These are phyloP conservation scores for Peronospora belbahrii DNA, from an alignment of 352 stramenopile species.

Conservation along the genomic window DNA sequence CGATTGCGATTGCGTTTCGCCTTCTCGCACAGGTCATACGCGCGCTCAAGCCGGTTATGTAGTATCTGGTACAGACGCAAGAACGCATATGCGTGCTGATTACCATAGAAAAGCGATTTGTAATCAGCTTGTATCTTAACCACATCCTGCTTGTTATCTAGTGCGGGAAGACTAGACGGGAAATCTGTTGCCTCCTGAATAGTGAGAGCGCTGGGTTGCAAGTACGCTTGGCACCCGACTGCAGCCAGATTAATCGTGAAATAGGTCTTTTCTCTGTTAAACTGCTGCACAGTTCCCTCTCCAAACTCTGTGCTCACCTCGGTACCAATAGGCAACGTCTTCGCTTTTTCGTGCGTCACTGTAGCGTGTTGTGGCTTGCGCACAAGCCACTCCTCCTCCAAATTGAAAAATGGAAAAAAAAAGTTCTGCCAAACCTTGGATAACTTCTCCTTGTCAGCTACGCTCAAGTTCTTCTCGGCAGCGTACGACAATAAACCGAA, in stretches of 20 bases:
- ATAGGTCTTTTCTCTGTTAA: constrained; percentile 51
- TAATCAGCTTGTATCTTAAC: constrained; percentile 30
- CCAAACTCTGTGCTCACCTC: constrained; percentile 79
- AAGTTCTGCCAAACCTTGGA: constrained; percentile 78
- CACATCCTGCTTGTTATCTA: constrained; percentile 56
- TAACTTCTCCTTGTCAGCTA: constrained; percentile 79
- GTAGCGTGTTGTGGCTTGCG: constrained; percentile 65
- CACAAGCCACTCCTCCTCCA: constrained; percentile 78
- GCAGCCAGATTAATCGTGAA: constrained; percentile 63
- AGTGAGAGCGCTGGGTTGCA: constrained; percentile 68
- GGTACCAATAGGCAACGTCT: constrained; percentile 49
- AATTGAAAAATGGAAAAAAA: constrained; percentile 81
- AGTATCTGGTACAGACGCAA: constrained; percentile 86
- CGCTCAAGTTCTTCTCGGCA: constrained; percentile 73
- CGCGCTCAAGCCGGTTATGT: constrained; percentile 74
- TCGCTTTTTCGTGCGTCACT: constrained; percentile 57
- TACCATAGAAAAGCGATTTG: constrained; percentile 66
- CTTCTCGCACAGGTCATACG: constrained; percentile 79
- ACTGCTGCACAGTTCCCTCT: constrained; percentile 73
- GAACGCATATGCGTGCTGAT: constrained; percentile 85
- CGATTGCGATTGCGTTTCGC: constrained; percentile 78
- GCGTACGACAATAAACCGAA: constrained; percentile 74
- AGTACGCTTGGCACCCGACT: constrained; percentile 47
- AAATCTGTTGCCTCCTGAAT: constrained; percentile 73
- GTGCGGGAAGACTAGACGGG: constrained; percentile 46